These are phyloP conservation scores for Aspergillus japonicus DNA, from an alignment of 2,329 filamentous ascomycete species.

Conservation along the genomic window DNA sequence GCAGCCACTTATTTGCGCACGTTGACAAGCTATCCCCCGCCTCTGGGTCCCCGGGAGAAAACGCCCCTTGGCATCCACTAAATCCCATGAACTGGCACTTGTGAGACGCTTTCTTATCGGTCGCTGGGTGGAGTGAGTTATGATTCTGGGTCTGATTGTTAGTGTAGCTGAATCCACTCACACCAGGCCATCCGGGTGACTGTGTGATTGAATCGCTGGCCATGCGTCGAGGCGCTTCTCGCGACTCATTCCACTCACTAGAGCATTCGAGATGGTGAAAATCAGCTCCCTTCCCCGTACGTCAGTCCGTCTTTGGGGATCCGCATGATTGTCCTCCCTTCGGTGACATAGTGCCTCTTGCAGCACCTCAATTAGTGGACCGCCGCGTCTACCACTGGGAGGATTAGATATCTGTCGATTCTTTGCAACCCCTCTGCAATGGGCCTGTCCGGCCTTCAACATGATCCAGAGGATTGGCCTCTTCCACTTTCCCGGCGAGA, in stretches of 20 bases:
- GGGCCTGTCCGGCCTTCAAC: slow-evolving; percentile 12
- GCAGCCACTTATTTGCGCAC: slow-evolving; percentile 25
- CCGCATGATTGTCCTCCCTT: slow-evolving; percentile 21
- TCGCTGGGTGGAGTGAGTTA: background rate
- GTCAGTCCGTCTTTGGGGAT: slow-evolving; percentile 18
- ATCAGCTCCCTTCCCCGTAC: slow-evolving; percentile 8
- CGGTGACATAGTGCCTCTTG: slow-evolving; percentile 1
- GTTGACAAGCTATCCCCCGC: slow-evolving; percentile 16
- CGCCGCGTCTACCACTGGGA: background rate
- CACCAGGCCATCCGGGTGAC: background rate
- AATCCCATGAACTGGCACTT: background rate
- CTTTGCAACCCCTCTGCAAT: slow-evolving; percentile 10
- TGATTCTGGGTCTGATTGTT: background rate
- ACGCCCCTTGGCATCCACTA: background rate
- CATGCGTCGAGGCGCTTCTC: slow-evolving; percentile 10
- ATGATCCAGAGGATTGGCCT: slow-evolving; percentile 31
- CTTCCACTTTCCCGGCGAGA: slow-evolving; percentile 22
- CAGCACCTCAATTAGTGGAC: background rate
- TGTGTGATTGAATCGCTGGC: background rate
- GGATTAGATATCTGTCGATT: background rate
- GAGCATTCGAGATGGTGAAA: slow-evolving; percentile 15
- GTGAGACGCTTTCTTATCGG: background rate
- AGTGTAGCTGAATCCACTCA: background rate
- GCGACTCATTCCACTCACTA: slow-evolving; percentile 6
- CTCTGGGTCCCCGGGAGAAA: background rate